Base-by-base conservation (phyloP, 148 eudicot species). In the Cornus suecica region DNA sequence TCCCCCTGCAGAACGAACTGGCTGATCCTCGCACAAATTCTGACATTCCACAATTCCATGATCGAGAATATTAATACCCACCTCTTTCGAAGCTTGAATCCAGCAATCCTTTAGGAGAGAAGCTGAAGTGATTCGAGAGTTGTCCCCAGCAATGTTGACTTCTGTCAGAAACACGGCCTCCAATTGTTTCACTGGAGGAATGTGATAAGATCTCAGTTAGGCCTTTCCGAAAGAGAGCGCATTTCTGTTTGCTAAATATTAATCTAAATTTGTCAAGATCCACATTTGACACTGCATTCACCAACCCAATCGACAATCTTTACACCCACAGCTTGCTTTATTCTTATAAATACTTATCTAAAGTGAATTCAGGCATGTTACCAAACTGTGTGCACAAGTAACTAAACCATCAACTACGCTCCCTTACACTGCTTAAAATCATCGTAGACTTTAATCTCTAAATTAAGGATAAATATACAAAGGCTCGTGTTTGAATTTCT, bases 101-200 rank as follows among this genome's bases (percentile, higher is more conserved):
- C 97, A 94, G 60, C 79, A 48, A 62, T 84, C 85, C 81, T 79
- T 90, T 72, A 94, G 71, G 29, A 73, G 32, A 8, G 79, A 77
- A 14, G 90, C 81, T 25, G 96, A 82, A 79, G 92, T 77, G 24
- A 85, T 86, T 77, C 97, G 87, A 30, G 83, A 83, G 68, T 80
- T 88, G 74, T 74, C 89, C 69, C 97, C 97, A 42, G 96, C 97
- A 74, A 92, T 90, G 71, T 82, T 82, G 74, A 86, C 88, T 86
- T 92, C 96, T n/a, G 97, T 90, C 62, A 88, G 76, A 72, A 87
- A 77, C 60, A 90, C 86, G 37, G 91, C 91, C 74, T 88, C 90
- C 76, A 88, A 81, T 24, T 79, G 79, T 70, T 81, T 84, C 71
- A 48, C 88, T 87, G 76, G 62, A 80, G 37, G 34, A 72, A 42